Evolutionary conservation across 495 filamentous ascomycete genomes (phyloP), one percentile per base, ranked within the genome.

Genomic region (Hyphodiscus hymeniophilus): DNA sequence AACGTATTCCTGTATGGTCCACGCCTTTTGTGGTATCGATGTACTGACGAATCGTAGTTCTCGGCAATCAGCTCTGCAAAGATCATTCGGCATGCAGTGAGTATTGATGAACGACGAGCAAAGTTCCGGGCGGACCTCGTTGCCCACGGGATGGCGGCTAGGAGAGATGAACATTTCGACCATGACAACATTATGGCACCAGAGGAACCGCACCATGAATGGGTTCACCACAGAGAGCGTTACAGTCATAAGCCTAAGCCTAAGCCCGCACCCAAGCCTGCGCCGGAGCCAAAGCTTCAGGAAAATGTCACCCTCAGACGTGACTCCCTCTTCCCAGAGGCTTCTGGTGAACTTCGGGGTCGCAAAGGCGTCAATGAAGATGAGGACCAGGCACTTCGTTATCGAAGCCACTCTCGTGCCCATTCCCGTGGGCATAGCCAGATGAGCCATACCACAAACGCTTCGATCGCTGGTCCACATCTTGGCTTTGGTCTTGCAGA

Each of bases 41-140:
- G 2, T 15, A 40, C 16, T 36, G 13, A 36, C 34, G 17, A n/a
- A 36, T 5, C 34, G 6, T 7, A 35, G 1, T 81, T 80, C 38
- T 77, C 75, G 1, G 78, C 74, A 18, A 71, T 76, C 50, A 80
- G 71, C 50, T 53, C 58, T 26, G 56, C 56, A 7, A 43, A 34
- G 17, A 71, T 77, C 4, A 72, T 80, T 32, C 67, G 85, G 2
- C 85, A 90, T 60, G 86, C 85, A 1, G 85, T 90, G 5, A 77
- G 77, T 34, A 87, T 89, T 50, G 85, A 90, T 44, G 85, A 90
- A 63, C 74, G 85, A 3, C 73, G 85, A 7, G 85, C 85, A 31
- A 79, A 80, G 47, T 80, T 80, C 48, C 63, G 76, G 12, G 32
- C 44, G 1, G 44, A 47, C 38, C 44, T 47, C 7, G 44, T 47